Evolutionary conservation across 108 stramenopile genomes (phyloP).

Genomic region (Skeletonema grethae): DNA sequence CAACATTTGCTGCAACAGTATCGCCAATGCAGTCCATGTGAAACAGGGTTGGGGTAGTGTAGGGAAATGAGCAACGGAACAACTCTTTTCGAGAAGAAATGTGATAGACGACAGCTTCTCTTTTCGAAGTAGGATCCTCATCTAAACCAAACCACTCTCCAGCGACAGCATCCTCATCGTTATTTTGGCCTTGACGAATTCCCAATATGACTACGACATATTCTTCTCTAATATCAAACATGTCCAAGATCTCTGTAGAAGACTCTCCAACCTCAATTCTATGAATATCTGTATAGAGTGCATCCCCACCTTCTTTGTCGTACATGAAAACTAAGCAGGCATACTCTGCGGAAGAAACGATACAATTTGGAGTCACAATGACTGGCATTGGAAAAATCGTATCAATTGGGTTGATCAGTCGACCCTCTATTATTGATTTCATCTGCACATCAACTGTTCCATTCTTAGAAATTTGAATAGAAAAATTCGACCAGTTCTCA

Average conservation of each 20-base stretch:
- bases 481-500: not conserved
- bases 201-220: slow-evolving; percentile 23
- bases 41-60: not conserved
- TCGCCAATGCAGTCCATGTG: slow-evolving; percentile 15
- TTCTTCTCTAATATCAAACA: slow-evolving; percentile 22
- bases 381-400: slow-evolving; percentile 1
- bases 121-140: not conserved
- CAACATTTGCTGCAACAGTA: slow-evolving; percentile 28
- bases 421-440: slow-evolving; percentile 4
- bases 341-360: not conserved
- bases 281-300: not conserved
- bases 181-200: not conserved
- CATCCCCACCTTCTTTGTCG: not conserved
- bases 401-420: not conserved
- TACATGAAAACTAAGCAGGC: not conserved
- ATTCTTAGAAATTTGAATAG: slow-evolving; percentile 7
- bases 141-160: slow-evolving; percentile 40
- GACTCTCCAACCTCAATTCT: slow-evolving; percentile 15
- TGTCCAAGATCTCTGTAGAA: slow-evolving; percentile 3
- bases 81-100: slow-evolving; percentile 27
- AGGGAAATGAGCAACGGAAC: slow-evolving; percentile 18
- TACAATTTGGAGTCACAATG: slow-evolving; percentile 10
- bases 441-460: slow-evolving; percentile 17
- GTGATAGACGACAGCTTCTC: slow-evolving; percentile 17
- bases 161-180: slow-evolving; percentile 18